Conservation (phyloP, 805 yeast species). For the Dipodascus albidus region DNA sequence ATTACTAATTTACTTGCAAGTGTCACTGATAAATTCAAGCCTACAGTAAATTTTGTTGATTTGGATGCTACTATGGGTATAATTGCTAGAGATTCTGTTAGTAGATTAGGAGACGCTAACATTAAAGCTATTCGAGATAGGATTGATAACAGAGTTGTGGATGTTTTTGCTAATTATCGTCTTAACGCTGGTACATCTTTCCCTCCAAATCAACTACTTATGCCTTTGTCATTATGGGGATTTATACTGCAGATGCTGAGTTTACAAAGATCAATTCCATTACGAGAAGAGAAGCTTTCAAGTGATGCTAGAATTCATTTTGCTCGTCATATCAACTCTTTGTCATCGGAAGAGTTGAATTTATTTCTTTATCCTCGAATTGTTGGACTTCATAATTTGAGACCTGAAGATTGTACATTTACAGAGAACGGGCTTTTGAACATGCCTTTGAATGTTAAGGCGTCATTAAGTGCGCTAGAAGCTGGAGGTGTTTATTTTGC, state of each 20-base stretch:
- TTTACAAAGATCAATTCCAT: slow-evolving; percentile 55
- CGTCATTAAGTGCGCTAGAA: slow-evolving; percentile 32
- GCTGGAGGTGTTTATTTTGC: slow-evolving; percentile 69
- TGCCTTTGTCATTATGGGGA: slow-evolving; percentile 72
- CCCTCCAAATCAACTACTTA: slow-evolving; percentile 51
- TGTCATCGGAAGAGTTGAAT: slow-evolving; percentile 45
- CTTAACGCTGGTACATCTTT: slow-evolving; percentile 28
- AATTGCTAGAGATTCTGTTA: slow-evolving; percentile 39
- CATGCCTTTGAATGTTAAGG: slow-evolving; percentile 40
- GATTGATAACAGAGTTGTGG: slow-evolving; percentile 41
- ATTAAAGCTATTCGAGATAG: slow-evolving; percentile 37
- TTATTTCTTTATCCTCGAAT: slow-evolving; percentile 72
- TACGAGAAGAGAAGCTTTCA: slow-evolving; percentile 37
- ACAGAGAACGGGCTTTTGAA: slow-evolving; percentile 32
- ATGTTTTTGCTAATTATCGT: slow-evolving; percentile 50
- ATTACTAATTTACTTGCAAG: slow-evolving; percentile 79
- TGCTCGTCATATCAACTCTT: slow-evolving; percentile 37
- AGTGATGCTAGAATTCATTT: slow-evolving; percentile 58
- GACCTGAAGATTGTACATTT: slow-evolving; percentile 43
- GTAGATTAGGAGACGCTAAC: slow-evolving; percentile 25
- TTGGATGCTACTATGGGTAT: slow-evolving; percentile 52
- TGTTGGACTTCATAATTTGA: slow-evolving; percentile 56
- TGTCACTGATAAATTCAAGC: slow-evolving; percentile 60
- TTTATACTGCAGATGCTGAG: slow-evolving; percentile 58
- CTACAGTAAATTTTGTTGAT: slow-evolving; percentile 70